These are phyloP conservation scores for Thermothelomyces thermophilus DNA, from an alignment of 2,329 filamentous ascomycete genomes.

Conservation along the genomic window DNA sequence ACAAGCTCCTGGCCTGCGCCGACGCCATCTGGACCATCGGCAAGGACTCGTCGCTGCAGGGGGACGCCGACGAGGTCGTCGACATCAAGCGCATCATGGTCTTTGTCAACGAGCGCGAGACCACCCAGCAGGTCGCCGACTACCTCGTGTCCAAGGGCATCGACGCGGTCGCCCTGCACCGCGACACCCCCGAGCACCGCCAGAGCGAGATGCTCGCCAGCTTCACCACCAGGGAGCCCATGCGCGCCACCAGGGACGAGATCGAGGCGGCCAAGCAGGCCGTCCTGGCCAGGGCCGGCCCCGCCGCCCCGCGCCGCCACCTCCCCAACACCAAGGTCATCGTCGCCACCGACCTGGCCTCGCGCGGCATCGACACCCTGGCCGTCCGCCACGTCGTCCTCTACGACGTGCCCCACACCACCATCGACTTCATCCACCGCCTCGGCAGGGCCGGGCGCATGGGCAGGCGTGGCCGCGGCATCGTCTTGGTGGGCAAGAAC, in stretches of 20 bases:
- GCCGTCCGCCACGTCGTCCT: constrained; percentile 86
- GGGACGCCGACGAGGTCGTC: constrained; percentile 49
- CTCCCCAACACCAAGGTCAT: constrained; percentile 80
- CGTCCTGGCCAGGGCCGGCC: constrained; percentile 2
- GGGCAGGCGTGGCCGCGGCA: constrained; percentile 80
- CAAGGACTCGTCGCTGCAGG: constrained; percentile 59
- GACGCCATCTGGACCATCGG: constrained; percentile 93
- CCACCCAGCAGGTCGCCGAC: constrained; percentile 69
- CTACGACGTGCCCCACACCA: constrained; percentile 96
- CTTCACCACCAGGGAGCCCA: constrained; percentile 55
- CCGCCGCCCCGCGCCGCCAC: constrained; percentile 4
- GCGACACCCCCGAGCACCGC: constrained; percentile 73
- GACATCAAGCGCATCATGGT: constrained; percentile 83
- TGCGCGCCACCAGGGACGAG: constrained; percentile 23
- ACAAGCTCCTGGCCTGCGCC: constrained; percentile 87
- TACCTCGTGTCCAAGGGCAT: constrained; percentile 82
- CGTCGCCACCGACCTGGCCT: constrained; percentile 89
- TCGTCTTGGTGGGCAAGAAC: constrained; percentile 83
- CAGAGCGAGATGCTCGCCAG: constrained; percentile 68
- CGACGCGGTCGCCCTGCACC: constrained; percentile 75
- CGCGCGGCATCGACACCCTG: constrained; percentile 87
- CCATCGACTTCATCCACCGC: constrained; percentile 96
- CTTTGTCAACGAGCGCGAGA: constrained; percentile 94
- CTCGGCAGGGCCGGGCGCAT: constrained; percentile 88
- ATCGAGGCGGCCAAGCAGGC: constrained; percentile 4